These are phyloP conservation scores for Beverwykella pulmonaria DNA, from an alignment of 495 filamentous ascomycete species.

Conservation along the genomic window DNA sequence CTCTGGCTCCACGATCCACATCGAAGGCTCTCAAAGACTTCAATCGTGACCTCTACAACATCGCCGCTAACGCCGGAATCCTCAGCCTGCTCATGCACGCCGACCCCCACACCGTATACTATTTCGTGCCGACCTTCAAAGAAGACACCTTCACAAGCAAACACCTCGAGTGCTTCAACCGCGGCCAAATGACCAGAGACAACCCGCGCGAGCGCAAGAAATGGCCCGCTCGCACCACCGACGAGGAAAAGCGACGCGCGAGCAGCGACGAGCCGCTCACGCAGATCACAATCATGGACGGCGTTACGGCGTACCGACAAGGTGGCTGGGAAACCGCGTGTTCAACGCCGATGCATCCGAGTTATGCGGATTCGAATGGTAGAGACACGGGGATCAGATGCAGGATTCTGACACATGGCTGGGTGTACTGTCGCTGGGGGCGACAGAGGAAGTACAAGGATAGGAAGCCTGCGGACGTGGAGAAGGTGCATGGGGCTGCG, in stretches of 20 bases:
- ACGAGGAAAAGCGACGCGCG: slow-evolving; percentile 13
- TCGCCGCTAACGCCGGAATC: slow-evolving; percentile 19
- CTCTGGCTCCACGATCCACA: not conserved
- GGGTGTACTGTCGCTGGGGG: slow-evolving; percentile 35
- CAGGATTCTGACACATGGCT: slow-evolving; percentile 26
- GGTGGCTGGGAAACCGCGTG: slow-evolving; percentile 27
- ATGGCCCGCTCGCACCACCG: slow-evolving; percentile 1
- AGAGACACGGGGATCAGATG: slow-evolving; percentile 22
- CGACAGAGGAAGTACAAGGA: slow-evolving; percentile 20
- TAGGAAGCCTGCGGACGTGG: slow-evolving; percentile 1
- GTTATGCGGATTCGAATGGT: not conserved
- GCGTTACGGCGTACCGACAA: slow-evolving; percentile 28
- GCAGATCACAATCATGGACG: slow-evolving; percentile 13
- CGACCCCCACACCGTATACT: slow-evolving; percentile 31
- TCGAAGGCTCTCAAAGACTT: too few relatives aligned
- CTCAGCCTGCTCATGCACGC: slow-evolving; percentile 23
- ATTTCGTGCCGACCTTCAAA: slow-evolving; percentile 28
- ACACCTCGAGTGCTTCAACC: slow-evolving; percentile 30
- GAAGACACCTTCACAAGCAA: slow-evolving; percentile 25
- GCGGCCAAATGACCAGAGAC: not conserved
- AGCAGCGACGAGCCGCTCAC: slow-evolving; percentile 17
- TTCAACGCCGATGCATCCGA: not conserved
- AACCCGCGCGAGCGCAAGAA: slow-evolving; percentile 6
- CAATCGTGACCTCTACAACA: slow-evolving; percentile 5
- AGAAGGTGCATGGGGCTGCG: slow-evolving; percentile 17